Conservation (phyloP, 306 rosid genomes). For the Vachellia collinsii region DNA sequence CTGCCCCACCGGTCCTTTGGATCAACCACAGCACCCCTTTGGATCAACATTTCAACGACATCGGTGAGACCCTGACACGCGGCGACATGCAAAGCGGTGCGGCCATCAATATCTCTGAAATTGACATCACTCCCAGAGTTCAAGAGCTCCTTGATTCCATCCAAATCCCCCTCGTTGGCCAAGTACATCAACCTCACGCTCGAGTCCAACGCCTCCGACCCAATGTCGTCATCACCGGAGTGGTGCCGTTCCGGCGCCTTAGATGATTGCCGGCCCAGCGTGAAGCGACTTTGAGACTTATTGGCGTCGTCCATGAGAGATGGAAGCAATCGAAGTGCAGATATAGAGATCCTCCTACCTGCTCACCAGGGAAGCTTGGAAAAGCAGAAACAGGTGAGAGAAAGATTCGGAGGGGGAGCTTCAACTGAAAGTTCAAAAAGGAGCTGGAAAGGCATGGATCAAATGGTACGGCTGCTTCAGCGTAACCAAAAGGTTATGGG, state of each 20-base stretch:
- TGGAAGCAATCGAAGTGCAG: background rate
- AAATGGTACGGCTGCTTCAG: too few species aligned
- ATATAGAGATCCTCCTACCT: background rate
- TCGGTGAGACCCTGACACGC: constrained; percentile 75
- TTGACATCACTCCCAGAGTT: constrained; percentile 76
- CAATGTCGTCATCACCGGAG: background rate
- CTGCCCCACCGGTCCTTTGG: constrained; percentile 89
- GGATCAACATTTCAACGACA: constrained; percentile 70
- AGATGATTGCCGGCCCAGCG: constrained; percentile 77
- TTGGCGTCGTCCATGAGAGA: constrained; percentile 54
- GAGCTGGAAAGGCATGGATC: too few species aligned
- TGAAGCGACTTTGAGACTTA: constrained; percentile 58
- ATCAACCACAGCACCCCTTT: constrained; percentile 66
- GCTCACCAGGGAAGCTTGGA: background rate
- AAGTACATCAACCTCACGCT: constrained; percentile 76
- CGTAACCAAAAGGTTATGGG: too few species aligned
- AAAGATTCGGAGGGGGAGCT: background rate
- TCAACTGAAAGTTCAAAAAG: too few species aligned
- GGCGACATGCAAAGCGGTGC: constrained; percentile 90
- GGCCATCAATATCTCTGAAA: constrained; percentile 76
- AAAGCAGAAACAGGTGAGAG: background rate
- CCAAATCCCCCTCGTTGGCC: constrained; percentile 84
- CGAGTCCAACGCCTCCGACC: constrained; percentile 51
- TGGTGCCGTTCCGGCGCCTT: constrained; percentile 55
- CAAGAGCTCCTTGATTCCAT: constrained; percentile 69